These are phyloP conservation scores for Stephania japonica DNA, from an alignment of 164 flowering plant genomes.

Conservation along the genomic window DNA sequence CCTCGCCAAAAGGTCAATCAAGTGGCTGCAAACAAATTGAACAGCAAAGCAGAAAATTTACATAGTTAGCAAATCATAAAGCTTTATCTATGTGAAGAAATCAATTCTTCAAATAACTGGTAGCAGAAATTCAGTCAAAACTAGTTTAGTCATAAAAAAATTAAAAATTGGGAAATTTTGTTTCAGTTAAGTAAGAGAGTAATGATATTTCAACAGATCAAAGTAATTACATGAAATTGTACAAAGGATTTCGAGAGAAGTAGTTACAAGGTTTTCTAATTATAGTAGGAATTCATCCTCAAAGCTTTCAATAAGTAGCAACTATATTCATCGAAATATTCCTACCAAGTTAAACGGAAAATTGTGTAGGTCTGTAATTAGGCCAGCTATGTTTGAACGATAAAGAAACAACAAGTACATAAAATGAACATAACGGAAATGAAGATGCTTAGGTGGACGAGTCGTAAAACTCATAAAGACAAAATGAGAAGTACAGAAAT, in stretches of 20 bases:
- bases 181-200: too few species aligned
- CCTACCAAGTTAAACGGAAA: background rate
- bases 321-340: background rate
- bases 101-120: background rate
- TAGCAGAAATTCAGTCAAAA: too few species aligned
- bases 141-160: too few species aligned
- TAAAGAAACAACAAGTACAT: too few species aligned
- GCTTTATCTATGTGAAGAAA: background rate
- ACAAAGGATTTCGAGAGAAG: background rate
- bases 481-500: too few species aligned
- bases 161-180: too few species aligned
- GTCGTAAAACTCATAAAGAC: too few species aligned
- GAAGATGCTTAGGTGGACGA: too few species aligned
- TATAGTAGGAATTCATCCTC: background rate
- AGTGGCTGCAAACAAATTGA: conserved; percentile 43
- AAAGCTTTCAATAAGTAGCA: background rate
- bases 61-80: background rate
- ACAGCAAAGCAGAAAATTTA: background rate
- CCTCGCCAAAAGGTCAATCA: conserved; percentile 69
- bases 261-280: background rate
- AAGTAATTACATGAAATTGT: background rate
- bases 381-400: background rate
- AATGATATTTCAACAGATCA: too few species aligned
- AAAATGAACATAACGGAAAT: too few species aligned
- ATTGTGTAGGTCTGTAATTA: background rate